Evolutionary conservation across 768 basidiomycete genomes (phyloP), one percentile per base, ranked within the genome.

Genomic region (Auricularia sp.): DNA sequence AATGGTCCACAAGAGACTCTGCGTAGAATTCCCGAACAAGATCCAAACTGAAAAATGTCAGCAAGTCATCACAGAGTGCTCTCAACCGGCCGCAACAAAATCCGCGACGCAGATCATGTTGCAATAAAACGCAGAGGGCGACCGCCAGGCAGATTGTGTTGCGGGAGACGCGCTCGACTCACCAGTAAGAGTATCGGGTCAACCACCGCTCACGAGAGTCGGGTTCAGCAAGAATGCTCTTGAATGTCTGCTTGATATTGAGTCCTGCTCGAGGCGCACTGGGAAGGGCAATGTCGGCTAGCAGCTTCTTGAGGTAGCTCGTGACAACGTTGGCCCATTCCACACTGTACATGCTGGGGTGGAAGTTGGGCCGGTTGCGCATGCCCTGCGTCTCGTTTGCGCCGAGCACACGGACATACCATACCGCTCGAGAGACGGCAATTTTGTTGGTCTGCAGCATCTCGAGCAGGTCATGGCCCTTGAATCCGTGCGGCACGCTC

Each of bases 301-400:
- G 77, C 68, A 90, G 90, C 70, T 92, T 93, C 77, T 88, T 91
- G 75, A 93, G 77, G 70, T 92, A 90, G 61, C 84, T 80, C 0
- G 88, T 91, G 36, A 93, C 83, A 7, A 90, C 81, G 69, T 84
- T 88, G 2, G 92, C 87, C 90, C 91, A 92, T 64, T 93, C 91
- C 16, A 88, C 74, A 67, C 90, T 91, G 71, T 93, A 92, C 69
- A 89, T 90, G 4, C 82, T 86, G 1, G 90, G 89, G 68, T 90
- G 87, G 73, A 90, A 91, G n/a, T 82, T 73, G 3, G 89, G 87
- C 70, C 88, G 90, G 68, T 90, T 88, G 53, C 88, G 81, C 51
- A 90, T 74, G 35, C 87, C 89, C 23, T 87, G 84, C 90, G 88
- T 90, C 75, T 94, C 92, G 68, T 93, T 92, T 21, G 87, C 90